These are phyloP conservation scores for Xylariales sp. DNA, from an alignment of 2,329 filamentous ascomycete species.

Conservation along the genomic window DNA sequence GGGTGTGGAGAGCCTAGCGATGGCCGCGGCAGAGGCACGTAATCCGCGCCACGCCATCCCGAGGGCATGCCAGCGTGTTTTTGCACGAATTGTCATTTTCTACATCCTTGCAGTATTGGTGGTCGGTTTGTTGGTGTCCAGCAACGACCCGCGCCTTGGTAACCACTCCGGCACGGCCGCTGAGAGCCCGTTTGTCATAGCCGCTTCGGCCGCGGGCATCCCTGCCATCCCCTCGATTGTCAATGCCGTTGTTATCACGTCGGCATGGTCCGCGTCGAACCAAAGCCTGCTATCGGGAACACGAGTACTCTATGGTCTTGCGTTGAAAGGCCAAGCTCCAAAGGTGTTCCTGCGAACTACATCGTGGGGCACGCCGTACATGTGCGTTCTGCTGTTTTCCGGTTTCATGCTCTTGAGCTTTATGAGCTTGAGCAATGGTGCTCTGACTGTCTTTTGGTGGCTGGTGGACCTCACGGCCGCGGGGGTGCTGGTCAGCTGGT, in stretches of 20 bases:
- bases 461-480: slow-evolving; percentile 57
- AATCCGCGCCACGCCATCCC: slow-evolving; percentile 45
- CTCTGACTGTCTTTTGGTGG: slow-evolving; percentile 63
- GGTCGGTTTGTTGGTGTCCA: slow-evolving; percentile 52
- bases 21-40: slow-evolving; percentile 50
- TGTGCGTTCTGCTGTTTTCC: slow-evolving; percentile 49
- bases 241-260: slow-evolving; percentile 53
- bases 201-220: slow-evolving; percentile 50
- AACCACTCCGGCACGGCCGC: slow-evolving; percentile 36
- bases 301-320: slow-evolving; percentile 51
- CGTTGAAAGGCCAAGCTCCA: slow-evolving; percentile 47
- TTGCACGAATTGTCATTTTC: slow-evolving; percentile 47
- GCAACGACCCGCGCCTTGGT: slow-evolving; percentile 40
- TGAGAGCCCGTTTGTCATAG: slow-evolving; percentile 44
- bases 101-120: slow-evolving; percentile 50
- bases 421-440: slow-evolving; percentile 51
- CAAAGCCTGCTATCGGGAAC: slow-evolving; percentile 51
- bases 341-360: slow-evolving; percentile 49
- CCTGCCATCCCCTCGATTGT: slow-evolving; percentile 49
- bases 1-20: slow-evolving; percentile 47
- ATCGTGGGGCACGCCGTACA: slow-evolving; percentile 50
- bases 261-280: slow-evolving; percentile 53
- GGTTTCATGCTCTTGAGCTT: slow-evolving; percentile 54
- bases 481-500: slow-evolving; percentile 62
- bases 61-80: slow-evolving; percentile 52